These are phyloP conservation scores for Sporobolomyces pararoseus DNA, from an alignment of 768 basidiomycete genomes.

Conservation along the genomic window DNA sequence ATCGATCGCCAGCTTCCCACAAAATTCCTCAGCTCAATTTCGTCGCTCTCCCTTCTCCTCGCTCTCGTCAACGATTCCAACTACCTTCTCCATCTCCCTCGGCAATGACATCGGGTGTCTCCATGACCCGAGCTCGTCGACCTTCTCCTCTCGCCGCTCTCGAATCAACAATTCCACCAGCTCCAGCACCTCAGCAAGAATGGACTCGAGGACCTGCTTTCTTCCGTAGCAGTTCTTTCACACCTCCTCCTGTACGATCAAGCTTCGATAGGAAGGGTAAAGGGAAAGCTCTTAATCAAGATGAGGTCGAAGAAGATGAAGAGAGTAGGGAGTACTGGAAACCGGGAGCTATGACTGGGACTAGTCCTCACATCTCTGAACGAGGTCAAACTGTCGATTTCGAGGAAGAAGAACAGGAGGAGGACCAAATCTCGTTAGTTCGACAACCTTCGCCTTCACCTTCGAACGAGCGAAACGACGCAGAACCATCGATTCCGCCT, in stretches of 20 bases:
- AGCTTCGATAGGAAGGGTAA: constrained; percentile 10
- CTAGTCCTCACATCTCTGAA: constrained; percentile 22
- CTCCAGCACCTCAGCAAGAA: background rate
- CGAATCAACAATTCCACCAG: background rate
- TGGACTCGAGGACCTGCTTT: constrained; percentile 38
- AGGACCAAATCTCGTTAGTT: background rate
- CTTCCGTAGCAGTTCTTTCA: constrained; percentile 32
- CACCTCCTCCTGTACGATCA: constrained; percentile 19
- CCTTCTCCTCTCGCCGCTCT: background rate
- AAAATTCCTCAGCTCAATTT: constrained; percentile 10
- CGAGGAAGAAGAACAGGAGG: constrained; percentile 1
- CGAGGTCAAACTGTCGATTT: background rate
- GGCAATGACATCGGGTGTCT: background rate
- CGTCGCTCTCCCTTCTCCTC: constrained; percentile 17
- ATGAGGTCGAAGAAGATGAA: constrained; percentile 3
- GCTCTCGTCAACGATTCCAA: background rate
- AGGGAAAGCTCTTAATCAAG: constrained; percentile 2
- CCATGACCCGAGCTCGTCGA: background rate
- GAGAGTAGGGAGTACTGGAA: constrained; percentile 26
- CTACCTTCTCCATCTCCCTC: background rate
- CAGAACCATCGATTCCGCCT: too few relatives aligned
- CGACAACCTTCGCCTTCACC: constrained; percentile 11
- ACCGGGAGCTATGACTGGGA: background rate
- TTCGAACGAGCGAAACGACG: background rate
- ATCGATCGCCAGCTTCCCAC: background rate